Evolutionary conservation across 2,329 filamentous ascomycete genomes (phyloP), one percentile per base, ranked within the genome.

Genomic region (Orbilia javanica): DNA sequence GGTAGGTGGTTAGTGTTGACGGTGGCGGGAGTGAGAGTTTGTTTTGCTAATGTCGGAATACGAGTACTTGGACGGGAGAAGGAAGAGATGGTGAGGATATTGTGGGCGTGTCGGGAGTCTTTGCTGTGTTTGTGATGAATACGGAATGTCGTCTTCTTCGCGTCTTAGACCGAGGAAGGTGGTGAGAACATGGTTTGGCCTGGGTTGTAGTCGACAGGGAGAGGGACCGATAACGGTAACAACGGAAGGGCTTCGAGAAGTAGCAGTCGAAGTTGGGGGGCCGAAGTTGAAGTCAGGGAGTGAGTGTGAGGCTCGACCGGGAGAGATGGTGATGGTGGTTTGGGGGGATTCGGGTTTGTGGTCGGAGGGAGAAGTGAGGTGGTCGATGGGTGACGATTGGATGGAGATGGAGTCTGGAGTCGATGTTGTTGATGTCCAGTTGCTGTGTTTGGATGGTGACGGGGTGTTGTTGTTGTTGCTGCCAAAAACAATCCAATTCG

Each of bases 121-220:
- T 57, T 65, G 31, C 36, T 27, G 20, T 39, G 31, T 55, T 72
- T 39, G 34, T 65, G 68, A 55, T 72, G 22, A 52, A 69, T 62
- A 31, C 48, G 50, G 72, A 65, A 76, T 53, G 76, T 39, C 57
- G 55, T 74, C 62, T 66, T 68, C 50, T 72, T 70, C 71, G 72
- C 66, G 72, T 79, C 44, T 77, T 55, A 63, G 55, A 52, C 20
- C 36, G 77, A 66, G 66, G 50, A 67, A 67, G 77, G 67, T 70
- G 77, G 42, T 79, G 71, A 64, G 53, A 60, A 74, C 65, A 70
- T 73, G 71, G 76, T 62, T 66, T 69, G 55, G 65, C 50, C 60
- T 60, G 52, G 76, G 42, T 67, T 60, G 2, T 25, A 71, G 29
- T 62, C 53, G 60, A 70, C 60, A 66, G 66, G 66, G 57, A 66